Evolutionary conservation across 1,284 basidiomycete genomes (phyloP), one percentile per base, ranked within the genome.

Genomic region (Apiotrichum gracile): DNA sequence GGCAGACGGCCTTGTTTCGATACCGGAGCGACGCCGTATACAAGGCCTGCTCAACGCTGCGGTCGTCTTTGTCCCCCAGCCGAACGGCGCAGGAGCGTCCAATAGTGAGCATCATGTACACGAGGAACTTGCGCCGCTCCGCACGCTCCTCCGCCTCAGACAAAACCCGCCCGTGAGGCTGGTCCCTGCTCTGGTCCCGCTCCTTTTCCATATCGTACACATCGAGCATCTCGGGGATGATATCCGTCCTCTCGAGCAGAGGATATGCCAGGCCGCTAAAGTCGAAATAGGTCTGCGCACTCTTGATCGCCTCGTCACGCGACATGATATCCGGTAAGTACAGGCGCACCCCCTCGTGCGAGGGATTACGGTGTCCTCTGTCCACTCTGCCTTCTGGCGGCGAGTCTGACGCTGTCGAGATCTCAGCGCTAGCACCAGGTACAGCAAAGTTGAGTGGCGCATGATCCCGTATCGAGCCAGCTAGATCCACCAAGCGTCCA

Each of bases 41-140:
- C 33, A 57, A 54, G 2, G 39, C 47, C 31, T 34, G 33, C 19
- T 31, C 27, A 13, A 19, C 43, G 19, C 43, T 12, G 43, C 34
- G 43, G 19, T 12, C 22, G 31, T 31, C 47, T 1, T 53, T 54
- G 51, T 63, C 64, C 10, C 62, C 62, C 8, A 56, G 38, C 3
- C 61, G 57, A 38, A 61, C 63, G 12, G 49, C 38, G 16, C 52
- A 50, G 14, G 55, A 54, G 1, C 54, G 60, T 2, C 67, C 67
- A 25, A 68, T 57, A 1, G 65, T 62, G 24, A 66, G 60, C 17
- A 67, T 61, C 62, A 68, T 63, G 57, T 59, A 62, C n/a, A 65
- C 39, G 31, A 65, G 42, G 47, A 68, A 67, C 44, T 67, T 62
- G 35, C 62, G 61, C 2, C 57, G 51, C 27, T 58, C 57, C n/a